Percentiles rank a stretch among this genome's conserved stretches.
phyloP scores from a whole-genome alignment of 208 protist species.

The Lotmaria passim region DNA sequence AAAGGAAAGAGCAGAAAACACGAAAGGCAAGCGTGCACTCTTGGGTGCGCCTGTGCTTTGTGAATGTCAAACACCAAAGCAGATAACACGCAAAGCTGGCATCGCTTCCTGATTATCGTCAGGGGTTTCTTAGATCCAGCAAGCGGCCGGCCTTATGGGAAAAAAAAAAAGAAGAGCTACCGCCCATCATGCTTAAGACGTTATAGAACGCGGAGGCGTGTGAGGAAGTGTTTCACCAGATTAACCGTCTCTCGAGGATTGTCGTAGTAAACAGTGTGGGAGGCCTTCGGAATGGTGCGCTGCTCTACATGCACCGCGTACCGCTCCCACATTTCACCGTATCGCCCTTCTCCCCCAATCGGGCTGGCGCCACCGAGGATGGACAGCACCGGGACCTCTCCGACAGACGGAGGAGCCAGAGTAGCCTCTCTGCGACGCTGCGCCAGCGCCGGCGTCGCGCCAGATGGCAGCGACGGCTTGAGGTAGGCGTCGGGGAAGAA shows the following conservation, averaged over 20 bases:
- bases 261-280: conserved; percentile 68
- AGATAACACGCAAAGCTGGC: not conserved
- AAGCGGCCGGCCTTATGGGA: too few species aligned
- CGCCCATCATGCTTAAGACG: too few species aligned
- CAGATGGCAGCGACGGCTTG: not conserved
- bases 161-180: too few species aligned
- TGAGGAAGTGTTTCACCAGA: conserved; percentile 38
- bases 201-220: not conserved
- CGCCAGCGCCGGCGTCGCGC: not conserved
- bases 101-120: too few species aligned
- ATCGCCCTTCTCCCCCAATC: conserved; percentile 34
- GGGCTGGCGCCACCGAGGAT: conserved; percentile 57
- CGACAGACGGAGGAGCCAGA: conserved; percentile 1
- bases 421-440: not conserved
- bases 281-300: conserved; percentile 50
- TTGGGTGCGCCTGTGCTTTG: not conserved
- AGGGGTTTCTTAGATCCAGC: too few species aligned
- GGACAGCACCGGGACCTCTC: conserved; percentile 45
- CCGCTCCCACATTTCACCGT: conserved; percentile 36
- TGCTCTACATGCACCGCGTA: conserved; percentile 40
- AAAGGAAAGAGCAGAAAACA: not conserved
- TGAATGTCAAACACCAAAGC: not conserved
- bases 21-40: not conserved
- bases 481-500: conserved; percentile 47
- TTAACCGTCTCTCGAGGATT: conserved; percentile 38